These are phyloP conservation scores for Ogataea angusta DNA, from an alignment of 805 yeast genomes.

Conservation along the genomic window DNA sequence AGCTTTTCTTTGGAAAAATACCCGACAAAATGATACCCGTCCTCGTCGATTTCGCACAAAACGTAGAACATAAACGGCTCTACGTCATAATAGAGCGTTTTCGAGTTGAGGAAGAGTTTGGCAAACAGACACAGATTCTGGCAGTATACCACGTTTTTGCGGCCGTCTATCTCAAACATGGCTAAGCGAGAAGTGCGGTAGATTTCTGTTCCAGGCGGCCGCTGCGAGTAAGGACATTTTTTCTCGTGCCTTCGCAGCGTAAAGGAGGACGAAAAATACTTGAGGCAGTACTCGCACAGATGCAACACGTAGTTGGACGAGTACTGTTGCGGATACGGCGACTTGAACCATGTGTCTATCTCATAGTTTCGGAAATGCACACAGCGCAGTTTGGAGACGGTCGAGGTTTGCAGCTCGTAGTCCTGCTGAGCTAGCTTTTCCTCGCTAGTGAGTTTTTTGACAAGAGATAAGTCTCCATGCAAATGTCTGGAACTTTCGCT, in stretches of 20 bases:
- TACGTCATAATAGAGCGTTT: conserved; percentile 90
- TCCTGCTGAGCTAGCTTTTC: conserved; percentile 26
- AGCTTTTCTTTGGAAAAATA: conserved; percentile 89
- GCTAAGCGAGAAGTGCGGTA: conserved; percentile 72
- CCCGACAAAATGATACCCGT: conserved; percentile 76
- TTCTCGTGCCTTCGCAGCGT: conserved; percentile 65
- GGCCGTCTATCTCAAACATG: conserved; percentile 91
- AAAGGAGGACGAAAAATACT: conserved; percentile 69
- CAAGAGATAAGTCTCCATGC: conserved; percentile 34
- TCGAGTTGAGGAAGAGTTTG: conserved; percentile 83
- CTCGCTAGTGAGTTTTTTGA: conserved; percentile 18
- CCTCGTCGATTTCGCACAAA: conserved; percentile 60
- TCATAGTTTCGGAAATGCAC: conserved; percentile 71
- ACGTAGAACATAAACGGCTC: conserved; percentile 93
- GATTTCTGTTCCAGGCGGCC: conserved; percentile 91
- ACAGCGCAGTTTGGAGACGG: conserved; percentile 46
- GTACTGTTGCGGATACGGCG: conserved; percentile 91
- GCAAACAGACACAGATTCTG: conserved; percentile 89
- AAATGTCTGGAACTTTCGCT: conserved; percentile 39
- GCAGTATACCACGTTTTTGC: conserved; percentile 76
- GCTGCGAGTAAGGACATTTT: conserved; percentile 62
- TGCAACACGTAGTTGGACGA: conserved; percentile 59
- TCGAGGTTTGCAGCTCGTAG: conserved; percentile 25
- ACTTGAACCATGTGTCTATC: conserved; percentile 87
- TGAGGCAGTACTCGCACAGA: conserved; percentile 81